Evolutionary conservation across 768 basidiomycete species (phyloP), one percentile per base, ranked within the genome.

Genomic region (Kwoniella newhampshirensis): DNA sequence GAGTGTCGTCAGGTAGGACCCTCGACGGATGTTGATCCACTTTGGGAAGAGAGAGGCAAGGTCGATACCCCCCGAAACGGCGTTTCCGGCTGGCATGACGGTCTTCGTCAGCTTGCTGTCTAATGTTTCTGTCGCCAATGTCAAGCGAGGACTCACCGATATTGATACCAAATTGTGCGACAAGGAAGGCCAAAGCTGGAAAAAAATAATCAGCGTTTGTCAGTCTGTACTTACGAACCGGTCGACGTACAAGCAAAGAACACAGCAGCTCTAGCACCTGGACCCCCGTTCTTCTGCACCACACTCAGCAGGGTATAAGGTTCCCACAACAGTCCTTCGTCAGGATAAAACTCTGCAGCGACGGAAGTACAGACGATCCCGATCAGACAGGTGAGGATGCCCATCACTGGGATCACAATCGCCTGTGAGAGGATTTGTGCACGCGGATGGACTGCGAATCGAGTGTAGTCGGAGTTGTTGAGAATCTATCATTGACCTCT

Each of bases 301-400:
- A 55, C 59, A 4, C 48, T 46, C 4, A 67, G 42, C 20, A 67
- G 52, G 11, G 44, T 45, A 51, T 60, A 67, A 11, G 70, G 70
- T 4, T 54, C 30, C 68, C 73, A 73, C 4, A 75, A 51, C 3
- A 71, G 62, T 12, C 60, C 59, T 28, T 57, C 52, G 12, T 66
- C 64, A 2, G 70, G 74, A 42, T 66, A 72, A 57, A 67, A 64
- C 35, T 64, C 54, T 1, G 69, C 68, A 0, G 69, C 74, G 18
- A 62, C 63, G 2, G 66, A 68, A 5, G 74, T 71, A 32, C 70
- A 57, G 46, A 73, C 21, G 42, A 75, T 65, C 11, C 74, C 74
- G 39, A 75, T 63, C 11, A 75, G 35, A 18, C 53, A 57, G 8
- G 64, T 59, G 27, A 63, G 28, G 48, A 63, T 56, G 30, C 62